Evolutionary conservation across 2,329 filamentous ascomycete species (phyloP).

Genomic region (Cytospora leucostoma): DNA sequence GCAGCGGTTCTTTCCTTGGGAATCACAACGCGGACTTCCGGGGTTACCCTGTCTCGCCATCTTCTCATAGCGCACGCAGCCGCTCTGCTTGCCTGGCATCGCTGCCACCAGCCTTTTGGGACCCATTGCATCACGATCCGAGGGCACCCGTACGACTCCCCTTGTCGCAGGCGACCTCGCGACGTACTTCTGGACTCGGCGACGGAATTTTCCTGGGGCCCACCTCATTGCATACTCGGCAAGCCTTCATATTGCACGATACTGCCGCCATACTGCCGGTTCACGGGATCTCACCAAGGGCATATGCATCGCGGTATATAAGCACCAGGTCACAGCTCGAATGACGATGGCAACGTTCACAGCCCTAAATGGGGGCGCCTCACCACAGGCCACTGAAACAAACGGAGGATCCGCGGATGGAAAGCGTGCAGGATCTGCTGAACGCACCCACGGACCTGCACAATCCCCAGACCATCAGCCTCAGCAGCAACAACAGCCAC

Average conservation of each 20-base stretch:
- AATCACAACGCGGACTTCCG: slow-evolving; percentile 2
- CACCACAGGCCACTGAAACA: slow-evolving; percentile 45
- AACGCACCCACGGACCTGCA: slow-evolving; percentile 35
- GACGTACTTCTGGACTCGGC: slow-evolving; percentile 2
- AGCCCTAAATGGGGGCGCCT: slow-evolving; percentile 51
- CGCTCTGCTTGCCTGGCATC: background rate
- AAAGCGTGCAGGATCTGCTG: slow-evolving; percentile 38
- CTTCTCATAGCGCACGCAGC: background rate
- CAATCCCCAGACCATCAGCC: slow-evolving; percentile 28
- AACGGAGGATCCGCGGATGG: slow-evolving; percentile 37
- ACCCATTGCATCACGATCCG: background rate
- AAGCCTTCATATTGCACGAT: slow-evolving; percentile 2
- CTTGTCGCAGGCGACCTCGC: slow-evolving; percentile 23
- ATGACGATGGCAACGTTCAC: slow-evolving; percentile 53
- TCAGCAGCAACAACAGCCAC: slow-evolving; percentile 32
- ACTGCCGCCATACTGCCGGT: slow-evolving; percentile 4
- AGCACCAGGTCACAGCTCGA: slow-evolving; percentile 23
- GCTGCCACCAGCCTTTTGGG: slow-evolving; percentile 1
- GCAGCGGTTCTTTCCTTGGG: slow-evolving; percentile 2
- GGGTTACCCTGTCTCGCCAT: background rate
- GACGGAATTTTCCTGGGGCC: slow-evolving; percentile 5
- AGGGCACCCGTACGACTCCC: slow-evolving; percentile 1
- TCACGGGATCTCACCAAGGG: slow-evolving; percentile 2
- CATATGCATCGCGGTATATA: slow-evolving; percentile 7
- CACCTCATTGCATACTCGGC: slow-evolving; percentile 3